These are phyloP conservation scores for Eugenia klotzschiana DNA, from an alignment of 441 rosid genomes.

Conservation along the genomic window DNA sequence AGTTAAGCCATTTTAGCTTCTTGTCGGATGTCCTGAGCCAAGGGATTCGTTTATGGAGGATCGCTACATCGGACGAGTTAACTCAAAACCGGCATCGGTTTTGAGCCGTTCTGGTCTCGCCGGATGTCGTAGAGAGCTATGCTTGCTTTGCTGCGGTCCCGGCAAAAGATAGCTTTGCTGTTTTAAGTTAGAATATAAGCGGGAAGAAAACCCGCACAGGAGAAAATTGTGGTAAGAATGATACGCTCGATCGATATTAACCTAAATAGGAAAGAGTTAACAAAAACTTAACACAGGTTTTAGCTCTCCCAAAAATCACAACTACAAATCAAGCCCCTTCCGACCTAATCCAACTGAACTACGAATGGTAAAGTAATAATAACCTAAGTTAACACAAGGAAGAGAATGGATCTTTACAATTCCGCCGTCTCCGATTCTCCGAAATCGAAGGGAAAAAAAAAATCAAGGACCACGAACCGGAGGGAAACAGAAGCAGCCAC, in stretches of 20 bases:
- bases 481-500: constrained; percentile 1
- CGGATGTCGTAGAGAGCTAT: too few relatives aligned
- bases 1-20: too few relatives aligned
- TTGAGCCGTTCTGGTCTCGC: too few relatives aligned
- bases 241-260: not conserved
- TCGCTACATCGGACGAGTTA: too few relatives aligned
- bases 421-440: not conserved
- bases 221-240: not conserved
- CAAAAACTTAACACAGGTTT: too few relatives aligned
- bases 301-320: not conserved
- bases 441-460: not conserved
- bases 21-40: too few relatives aligned
- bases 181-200: not conserved
- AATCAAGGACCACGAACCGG: not conserved
- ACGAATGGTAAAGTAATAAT: not conserved
- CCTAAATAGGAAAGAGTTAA: not conserved
- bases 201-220: not conserved
- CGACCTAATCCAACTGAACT: not conserved
- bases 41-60: too few relatives aligned
- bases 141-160: too few relatives aligned
- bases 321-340: not conserved
- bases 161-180: too few relatives aligned
- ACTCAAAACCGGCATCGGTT: too few relatives aligned
- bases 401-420: not conserved
- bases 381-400: not conserved